Base-by-base conservation (phyloP, 179 eudicot genomes). In the Beta macrorhiza region DNA sequence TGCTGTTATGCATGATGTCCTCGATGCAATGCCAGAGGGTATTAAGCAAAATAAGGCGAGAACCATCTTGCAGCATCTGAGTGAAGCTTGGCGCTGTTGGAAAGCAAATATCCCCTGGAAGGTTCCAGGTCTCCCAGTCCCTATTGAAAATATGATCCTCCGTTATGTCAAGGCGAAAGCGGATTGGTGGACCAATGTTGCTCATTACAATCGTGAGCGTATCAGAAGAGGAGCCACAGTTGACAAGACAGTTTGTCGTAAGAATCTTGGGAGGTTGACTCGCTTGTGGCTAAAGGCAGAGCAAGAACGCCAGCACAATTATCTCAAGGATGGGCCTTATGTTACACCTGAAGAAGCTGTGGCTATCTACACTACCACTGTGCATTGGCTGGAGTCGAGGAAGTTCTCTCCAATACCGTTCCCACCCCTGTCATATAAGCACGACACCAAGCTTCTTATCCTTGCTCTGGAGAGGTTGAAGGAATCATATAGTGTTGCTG, bases 31-130 rank as follows among this genome's bases (percentile, higher is more conserved):
- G 99, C 98, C 99, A 73, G 99, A 97, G 90, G 99, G 98, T 55
- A 94, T 97, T 22, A 97, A 97, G 90, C 96, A 91, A 83, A 97
- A 97, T 55, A 97, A 97, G 81, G 98, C 99, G 17, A 91, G 99
- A 76, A 93, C 97, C 47, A 97, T 97, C 83, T 83, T 97, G 93
- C 99, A 97, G 85, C 99, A 97, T 91, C 87, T 97, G 14, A 97
- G 99, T 88, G 99, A 97, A 86, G 99, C 99, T 62, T 97, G 99
- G 99, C 97, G 99, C 22, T 97, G 99, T 77, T 97, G 99, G 99
- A 97, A 97, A 86, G 99, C 99, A 64, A 97, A 97, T 83, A 97
- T 97, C 37, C 99, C 99, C 53, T 97, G 99, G 99, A 97, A 96
- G 93, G 99, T 97, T 56, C 99, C 99, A 53, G 99, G 99, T 65